Evolutionary conservation across 305 asterid species (phyloP).

Genomic region (Fraxinus nigra): DNA sequence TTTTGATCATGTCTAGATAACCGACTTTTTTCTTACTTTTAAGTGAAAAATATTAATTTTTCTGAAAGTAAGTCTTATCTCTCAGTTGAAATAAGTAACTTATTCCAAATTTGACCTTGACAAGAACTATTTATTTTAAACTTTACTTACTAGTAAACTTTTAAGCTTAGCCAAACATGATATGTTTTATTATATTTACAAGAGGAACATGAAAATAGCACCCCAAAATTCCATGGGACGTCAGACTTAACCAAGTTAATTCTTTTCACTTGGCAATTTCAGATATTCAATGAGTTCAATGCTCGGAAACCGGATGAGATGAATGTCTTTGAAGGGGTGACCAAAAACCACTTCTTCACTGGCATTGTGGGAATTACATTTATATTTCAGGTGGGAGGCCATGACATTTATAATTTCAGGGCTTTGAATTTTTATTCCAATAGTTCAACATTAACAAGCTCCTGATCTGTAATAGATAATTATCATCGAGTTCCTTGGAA

Average conservation of each 20-base stretch:
- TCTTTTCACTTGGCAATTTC: conserved; percentile 17
- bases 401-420: not conserved
- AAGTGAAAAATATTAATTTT: not conserved
- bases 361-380: conserved; percentile 74
- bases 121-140: not conserved
- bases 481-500: conserved; percentile 76
- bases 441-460: conserved; percentile 23
- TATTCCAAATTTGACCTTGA: not conserved
- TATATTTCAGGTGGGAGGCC: conserved; percentile 64
- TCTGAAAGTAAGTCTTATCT: not conserved
- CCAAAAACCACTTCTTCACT: conserved; percentile 69
- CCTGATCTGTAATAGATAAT: conserved; percentile 42
- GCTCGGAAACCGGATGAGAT: conserved; percentile 86
- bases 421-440: not conserved
- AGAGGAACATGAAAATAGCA: not conserved
- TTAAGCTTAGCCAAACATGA: not conserved
- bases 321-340: conserved; percentile 76
- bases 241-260: conserved; percentile 4
- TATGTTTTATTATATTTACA: not conserved
- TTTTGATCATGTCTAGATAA: not conserved
- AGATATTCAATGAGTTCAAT: conserved; percentile 86
- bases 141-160: not conserved
- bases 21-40: not conserved
- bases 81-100: not conserved
- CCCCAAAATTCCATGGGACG: not conserved